Base-by-base conservation (phyloP, 176 grass and related monocot species). In the Metroxylon sagu region DNA sequence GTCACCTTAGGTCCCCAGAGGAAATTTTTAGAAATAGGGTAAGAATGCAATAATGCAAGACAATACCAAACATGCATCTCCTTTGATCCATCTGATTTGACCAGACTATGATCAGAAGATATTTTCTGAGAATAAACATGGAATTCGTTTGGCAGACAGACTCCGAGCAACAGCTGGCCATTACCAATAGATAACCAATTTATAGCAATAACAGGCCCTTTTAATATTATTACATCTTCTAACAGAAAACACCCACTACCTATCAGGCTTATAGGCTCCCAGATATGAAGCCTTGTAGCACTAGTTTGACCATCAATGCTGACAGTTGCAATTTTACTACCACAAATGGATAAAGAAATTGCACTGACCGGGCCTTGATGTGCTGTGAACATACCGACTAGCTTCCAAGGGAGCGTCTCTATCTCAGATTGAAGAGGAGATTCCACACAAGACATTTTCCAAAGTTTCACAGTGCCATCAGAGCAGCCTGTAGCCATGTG, bases 1-100 rank as follows among this genome's bases (percentile, higher is more conserved):
- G 80, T 87, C 29, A 76, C 72, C 69, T 90, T 87, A 57, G 91
- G 86, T 26, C 91, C 91, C 91, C 91, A 96, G 39, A 77, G 67
- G 66, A 96, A 96, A 28, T 69, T 70, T 7, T 69, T 77, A 75
- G 90, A 76, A 66, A 81, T 66, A 65, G 89, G 79, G 57, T 61
- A 72, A 82, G 78, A 77, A 71, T 65, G 74, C 54, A 68, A 66
- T 66, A 80, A 30, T 77, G 78, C 86, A 82, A 90, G 84, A 76
- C 86, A 90, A 64, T 75, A 69, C 91, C 91, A 96, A 87, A 82
- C 50, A 64, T 76, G 79, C 16, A 66, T 74, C 57, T 73, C 60
- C 73, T 81, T 78, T 69, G 65, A 84, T 66, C 61, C 74, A 56
- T 72, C 68, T 65, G 61, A 43, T 59, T 67, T 52, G 58, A 90